These are phyloP conservation scores for Termitomyces sp. DNA, from an alignment of 768 basidiomycete genomes.

Conservation along the genomic window DNA sequence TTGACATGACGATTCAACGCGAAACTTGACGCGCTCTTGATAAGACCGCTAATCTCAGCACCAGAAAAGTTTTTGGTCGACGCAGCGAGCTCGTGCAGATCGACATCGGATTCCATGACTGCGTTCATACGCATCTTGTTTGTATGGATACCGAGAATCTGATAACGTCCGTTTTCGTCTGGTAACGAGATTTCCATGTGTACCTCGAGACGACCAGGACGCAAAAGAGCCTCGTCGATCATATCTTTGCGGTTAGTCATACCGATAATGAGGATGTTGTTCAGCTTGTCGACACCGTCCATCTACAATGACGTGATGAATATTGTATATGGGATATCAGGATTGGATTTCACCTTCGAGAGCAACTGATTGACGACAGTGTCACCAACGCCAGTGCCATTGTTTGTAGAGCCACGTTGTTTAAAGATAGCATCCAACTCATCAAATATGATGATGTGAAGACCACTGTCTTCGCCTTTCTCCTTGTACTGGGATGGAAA, in stretches of 20 bases:
- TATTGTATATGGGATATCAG: background rate
- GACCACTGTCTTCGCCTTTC: constrained; percentile 93
- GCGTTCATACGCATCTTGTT: constrained; percentile 89
- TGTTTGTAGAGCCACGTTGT: constrained; percentile 90
- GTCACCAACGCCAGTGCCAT: constrained; percentile 97
- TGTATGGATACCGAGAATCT: constrained; percentile 96
- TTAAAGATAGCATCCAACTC: constrained; percentile 99
- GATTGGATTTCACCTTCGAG: constrained; percentile 65
- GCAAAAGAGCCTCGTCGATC: constrained; percentile 97
- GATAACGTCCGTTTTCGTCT: constrained; percentile 86
- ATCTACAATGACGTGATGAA: constrained; percentile 50
- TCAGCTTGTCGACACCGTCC: constrained; percentile 98
- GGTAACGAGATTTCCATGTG: constrained; percentile 99
- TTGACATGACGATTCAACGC: constrained; percentile 98
- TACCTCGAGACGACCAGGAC: constrained; percentile 97
- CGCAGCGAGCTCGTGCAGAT: constrained; percentile 75
- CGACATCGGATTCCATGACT: constrained; percentile 85
- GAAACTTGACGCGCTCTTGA: constrained; percentile 98
- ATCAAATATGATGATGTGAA: constrained; percentile 99
- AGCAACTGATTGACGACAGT: constrained; percentile 97
- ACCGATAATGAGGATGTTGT: constrained; percentile 98
- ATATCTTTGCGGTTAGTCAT: constrained; percentile 99
- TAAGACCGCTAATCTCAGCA: constrained; percentile 91
- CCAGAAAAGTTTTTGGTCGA: constrained; percentile 97
- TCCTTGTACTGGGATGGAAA: constrained; percentile 74